These are phyloP conservation scores for Boletus smithii DNA, from an alignment of 1,284 basidiomycete genomes.

Conservation along the genomic window DNA sequence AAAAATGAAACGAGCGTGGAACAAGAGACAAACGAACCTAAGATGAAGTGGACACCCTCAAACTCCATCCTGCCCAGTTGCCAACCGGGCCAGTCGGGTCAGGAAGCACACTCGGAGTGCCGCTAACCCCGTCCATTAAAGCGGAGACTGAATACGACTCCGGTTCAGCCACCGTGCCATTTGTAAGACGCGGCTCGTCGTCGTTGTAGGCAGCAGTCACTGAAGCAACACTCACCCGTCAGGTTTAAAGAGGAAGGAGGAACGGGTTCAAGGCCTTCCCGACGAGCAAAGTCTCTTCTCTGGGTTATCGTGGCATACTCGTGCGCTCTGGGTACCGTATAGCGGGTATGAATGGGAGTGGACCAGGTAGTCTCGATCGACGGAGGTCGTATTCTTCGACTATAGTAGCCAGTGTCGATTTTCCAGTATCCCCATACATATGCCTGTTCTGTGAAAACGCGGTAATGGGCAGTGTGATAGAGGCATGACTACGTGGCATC, in stretches of 20 bases:
- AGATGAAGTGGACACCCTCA: neutral
- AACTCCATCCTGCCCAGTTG: conserved; percentile 9
- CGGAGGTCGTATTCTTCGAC: neutral
- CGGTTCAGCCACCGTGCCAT: conserved; percentile 4
- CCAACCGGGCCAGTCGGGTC: conserved; percentile 13
- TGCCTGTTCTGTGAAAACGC: conserved; percentile 3
- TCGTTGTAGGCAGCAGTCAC: conserved; percentile 5
- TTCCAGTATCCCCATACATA: neutral
- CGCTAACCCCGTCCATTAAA: conserved; percentile 3
- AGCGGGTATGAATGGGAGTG: neutral
- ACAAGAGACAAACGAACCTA: neutral
- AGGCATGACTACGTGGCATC: conserved; percentile 15
- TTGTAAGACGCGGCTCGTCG: conserved; percentile 7
- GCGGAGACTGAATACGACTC: conserved; percentile 19
- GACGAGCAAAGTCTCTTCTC: neutral
- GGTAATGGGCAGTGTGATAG: conserved; percentile 18
- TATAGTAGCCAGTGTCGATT: neutral
- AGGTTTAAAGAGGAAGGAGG: neutral
- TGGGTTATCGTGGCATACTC: neutral
- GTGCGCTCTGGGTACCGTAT: neutral
- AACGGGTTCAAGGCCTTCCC: neutral
- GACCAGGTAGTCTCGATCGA: neutral
- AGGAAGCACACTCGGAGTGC: neutral
- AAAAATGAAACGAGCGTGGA: neutral
- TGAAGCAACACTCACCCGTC: conserved; percentile 1